Base-by-base conservation (phyloP, 2,329 filamentous ascomycete genomes). In the Nigrospora sphaerica region DNA sequence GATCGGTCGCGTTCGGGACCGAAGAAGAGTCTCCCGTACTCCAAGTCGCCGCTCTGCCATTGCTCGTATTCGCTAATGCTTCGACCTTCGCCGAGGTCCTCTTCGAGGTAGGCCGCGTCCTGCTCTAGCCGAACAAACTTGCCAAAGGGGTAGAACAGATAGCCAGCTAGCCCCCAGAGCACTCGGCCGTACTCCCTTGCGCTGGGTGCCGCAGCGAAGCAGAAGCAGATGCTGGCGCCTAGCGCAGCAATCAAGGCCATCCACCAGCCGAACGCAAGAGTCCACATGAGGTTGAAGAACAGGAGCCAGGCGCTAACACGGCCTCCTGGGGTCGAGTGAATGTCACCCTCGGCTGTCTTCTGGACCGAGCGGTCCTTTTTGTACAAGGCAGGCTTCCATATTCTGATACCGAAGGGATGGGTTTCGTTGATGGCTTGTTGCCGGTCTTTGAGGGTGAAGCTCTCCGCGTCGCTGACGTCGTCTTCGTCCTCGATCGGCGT, bases 21-120 rank as follows among this genome's bases (percentile, higher is more conserved):
- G 63, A 98, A 98, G 72, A 98, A 97, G 3, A 98, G 78, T 32
- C 92, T 81, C 3, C 93, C 93, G 63, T 97, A 90, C 66, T 98
- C 93, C 32, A 98, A 78, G 60, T 98, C 93, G 43, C 93, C 93
- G 61, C 83, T 96, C 69, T 98, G 93, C 93, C 93, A 98, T 68
- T 95, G 90, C 65, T 98, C 93, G 62, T 98, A 98, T 70, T 98
- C 93, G 58, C 88, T 95, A 60, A 98, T 96, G 69, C 91, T 97
- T 60, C 93, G 83, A 17, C 93, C 93, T 67, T 98, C 93, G 36
- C 92, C 91, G 60, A 93, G 83, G 59, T 98, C 93, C 68, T 98
- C 93, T 50, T 96, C 87, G 41, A 89, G 75, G 62, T 98, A 98
- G 38, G 87, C 86, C 61, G 97, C 93, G 56, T 98, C 93, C 63